phyloP scores from a whole-genome alignment of 2,329 filamentous ascomycete species.

The Helotiales sp. region DNA sequence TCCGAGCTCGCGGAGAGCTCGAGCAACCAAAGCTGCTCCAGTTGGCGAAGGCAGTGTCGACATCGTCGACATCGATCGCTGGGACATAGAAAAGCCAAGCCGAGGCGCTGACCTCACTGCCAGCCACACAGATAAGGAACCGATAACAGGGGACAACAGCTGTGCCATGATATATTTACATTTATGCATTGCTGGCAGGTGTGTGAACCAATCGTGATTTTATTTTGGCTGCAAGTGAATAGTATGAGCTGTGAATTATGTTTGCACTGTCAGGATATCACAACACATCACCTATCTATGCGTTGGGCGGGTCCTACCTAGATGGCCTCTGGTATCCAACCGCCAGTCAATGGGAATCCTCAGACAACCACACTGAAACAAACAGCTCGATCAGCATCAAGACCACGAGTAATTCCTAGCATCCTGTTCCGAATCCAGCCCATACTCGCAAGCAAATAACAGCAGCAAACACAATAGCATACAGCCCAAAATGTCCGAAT shows the following conservation, averaged over 20 bases:
- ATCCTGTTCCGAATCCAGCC: not conserved
- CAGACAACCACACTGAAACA: slow-evolving; percentile 30
- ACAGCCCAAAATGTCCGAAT: slow-evolving; percentile 39
- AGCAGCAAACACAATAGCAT: not conserved
- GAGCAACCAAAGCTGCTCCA: slow-evolving; percentile 39
- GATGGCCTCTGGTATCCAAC: slow-evolving; percentile 22
- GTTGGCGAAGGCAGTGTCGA: slow-evolving; percentile 25
- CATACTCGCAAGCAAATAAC: not conserved
- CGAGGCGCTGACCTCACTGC: slow-evolving; percentile 15
- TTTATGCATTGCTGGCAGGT: not conserved
- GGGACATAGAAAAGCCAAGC: not conserved
- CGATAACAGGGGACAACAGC: not conserved
- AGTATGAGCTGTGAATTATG: slow-evolving; percentile 6
- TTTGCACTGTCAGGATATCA: not conserved
- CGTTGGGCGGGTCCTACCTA: slow-evolving; percentile 16
- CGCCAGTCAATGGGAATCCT: slow-evolving; percentile 1
- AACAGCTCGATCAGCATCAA: slow-evolving; percentile 11
- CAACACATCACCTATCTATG: slow-evolving; percentile 9
- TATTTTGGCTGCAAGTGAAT: not conserved
- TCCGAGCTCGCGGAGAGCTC: slow-evolving; percentile 38
- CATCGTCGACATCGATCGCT: not conserved
- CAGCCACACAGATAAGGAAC: slow-evolving; percentile 1
- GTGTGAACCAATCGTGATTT: not conserved
- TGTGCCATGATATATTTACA: not conserved
- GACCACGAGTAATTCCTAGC: slow-evolving; percentile 1